Evolutionary conservation across 23 red algal species (phyloP).

Genomic region (Agarophyton chilense): DNA sequence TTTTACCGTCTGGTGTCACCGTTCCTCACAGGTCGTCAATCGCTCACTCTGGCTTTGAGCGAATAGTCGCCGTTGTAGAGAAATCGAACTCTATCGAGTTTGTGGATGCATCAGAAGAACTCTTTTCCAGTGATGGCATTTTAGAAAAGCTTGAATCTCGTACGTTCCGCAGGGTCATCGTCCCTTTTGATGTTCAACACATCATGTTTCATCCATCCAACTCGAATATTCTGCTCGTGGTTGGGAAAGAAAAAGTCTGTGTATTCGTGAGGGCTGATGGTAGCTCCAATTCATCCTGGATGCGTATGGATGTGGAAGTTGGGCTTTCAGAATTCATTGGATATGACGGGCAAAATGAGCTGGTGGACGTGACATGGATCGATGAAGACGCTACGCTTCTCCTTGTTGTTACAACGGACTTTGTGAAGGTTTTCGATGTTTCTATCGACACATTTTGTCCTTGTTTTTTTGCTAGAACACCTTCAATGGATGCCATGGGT

Average conservation of each 20-base stretch:
- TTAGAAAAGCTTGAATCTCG: constrained; percentile 1
- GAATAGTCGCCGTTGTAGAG: constrained; percentile 17
- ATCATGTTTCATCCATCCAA: constrained; percentile 54
- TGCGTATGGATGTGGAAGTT: constrained; percentile 47
- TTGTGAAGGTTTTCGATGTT: constrained; percentile 75
- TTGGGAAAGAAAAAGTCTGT: constrained; percentile 32
- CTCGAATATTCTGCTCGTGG: constrained; percentile 43
- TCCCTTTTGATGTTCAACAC: constrained; percentile 27
- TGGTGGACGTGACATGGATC: constrained; percentile 38
- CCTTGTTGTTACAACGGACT: constrained; percentile 47
- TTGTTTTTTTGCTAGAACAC: constrained; percentile 47
- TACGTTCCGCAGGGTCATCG: background rate
- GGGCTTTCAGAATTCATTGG: constrained; percentile 36
- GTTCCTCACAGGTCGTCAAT: constrained; percentile 1
- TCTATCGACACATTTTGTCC: constrained; percentile 51
- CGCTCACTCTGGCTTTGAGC: background rate
- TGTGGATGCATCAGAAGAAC: constrained; percentile 23
- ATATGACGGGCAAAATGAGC: constrained; percentile 33
- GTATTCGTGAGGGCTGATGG: constrained; percentile 16
- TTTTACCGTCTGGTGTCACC: too few relatives aligned
- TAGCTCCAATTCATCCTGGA: background rate
- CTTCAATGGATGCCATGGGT: background rate
- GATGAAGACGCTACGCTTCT: constrained; percentile 31
- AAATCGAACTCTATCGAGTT: constrained; percentile 53
- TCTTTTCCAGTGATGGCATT: background rate